Base-by-base conservation (phyloP, 1,284 basidiomycete species). In the Phylloporus sp. region DNA sequence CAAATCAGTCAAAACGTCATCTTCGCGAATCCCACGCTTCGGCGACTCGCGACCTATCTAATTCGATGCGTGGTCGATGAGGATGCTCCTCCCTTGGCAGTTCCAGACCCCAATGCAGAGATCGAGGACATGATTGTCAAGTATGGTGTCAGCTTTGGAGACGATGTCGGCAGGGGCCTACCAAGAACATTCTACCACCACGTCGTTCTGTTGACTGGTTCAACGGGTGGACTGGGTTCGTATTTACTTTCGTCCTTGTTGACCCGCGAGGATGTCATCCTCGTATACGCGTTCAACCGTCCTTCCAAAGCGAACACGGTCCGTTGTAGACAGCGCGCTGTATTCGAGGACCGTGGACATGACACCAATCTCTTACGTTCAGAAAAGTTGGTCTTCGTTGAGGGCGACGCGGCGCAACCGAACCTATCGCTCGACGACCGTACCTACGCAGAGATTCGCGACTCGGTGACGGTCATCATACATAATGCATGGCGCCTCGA, bases 201-300 rank as follows among this genome's bases (percentile, higher is more conserved):
- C 20, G 64, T 72, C 3, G 64, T 77, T 11, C 52, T 78, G 10
- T 37, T 77, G 56, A 78, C 78, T 0, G 75, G 76, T 7, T 69
- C 76, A 6, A 76, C 76, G 11, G 78, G 75, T 3, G 67, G 63
- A 22, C 58, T 77, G 34, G 76, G 78, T 17, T 70, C 73, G 5
- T 69, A 76, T 49, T 52, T 77, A 7, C 70, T 79, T 10, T 67
- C 66, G 5, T 64, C 62, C 3, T 46, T 76, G 31, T 32, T 78
- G 26, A 50, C 26, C 11, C 61, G 55, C 17, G 52, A 68, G 6
- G 58, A 66, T 18, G 70, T 77, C 1, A 31, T 24, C 0, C 29
- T 56, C 20, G 68, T 79, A 8, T 80, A 78, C 63, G 75, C 76
- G 0, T 69, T 78, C 56, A 78, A 78, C 53, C 66, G 78, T 13